Evolutionary conservation across 371 early-diverging fungal species (phyloP).

Genomic region (Dichotomocladium elegans): DNA sequence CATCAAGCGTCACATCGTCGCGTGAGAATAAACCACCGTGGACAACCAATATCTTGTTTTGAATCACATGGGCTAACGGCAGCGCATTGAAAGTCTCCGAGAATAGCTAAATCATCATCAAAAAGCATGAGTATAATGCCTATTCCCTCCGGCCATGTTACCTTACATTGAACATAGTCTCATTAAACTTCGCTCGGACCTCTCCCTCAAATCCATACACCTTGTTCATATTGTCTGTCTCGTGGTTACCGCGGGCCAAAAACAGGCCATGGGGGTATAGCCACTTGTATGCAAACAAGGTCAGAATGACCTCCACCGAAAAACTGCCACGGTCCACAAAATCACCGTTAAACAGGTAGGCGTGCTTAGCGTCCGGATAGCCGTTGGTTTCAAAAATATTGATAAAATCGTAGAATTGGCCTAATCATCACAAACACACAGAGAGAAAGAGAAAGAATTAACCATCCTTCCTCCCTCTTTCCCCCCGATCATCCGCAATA

Average conservation of each 20-base stretch:
- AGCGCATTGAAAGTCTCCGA: conserved; percentile 93
- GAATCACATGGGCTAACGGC: conserved; percentile 92
- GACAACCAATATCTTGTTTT: conserved; percentile 91
- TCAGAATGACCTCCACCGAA: conserved; percentile 92
- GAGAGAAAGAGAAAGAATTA: background rate
- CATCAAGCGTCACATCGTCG: conserved; percentile 90
- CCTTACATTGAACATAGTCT: conserved; percentile 72
- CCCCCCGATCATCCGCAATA: background rate
- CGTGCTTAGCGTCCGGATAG: conserved; percentile 75
- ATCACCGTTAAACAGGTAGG: conserved; percentile 96
- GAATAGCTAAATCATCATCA: conserved; percentile 52
- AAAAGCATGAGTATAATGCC: background rate
- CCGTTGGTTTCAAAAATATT: conserved; percentile 93
- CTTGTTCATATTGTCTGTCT: conserved; percentile 97
- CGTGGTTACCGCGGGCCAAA: conserved; percentile 98
- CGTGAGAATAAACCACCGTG: conserved; percentile 97
- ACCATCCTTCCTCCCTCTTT: background rate
- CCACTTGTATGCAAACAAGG: conserved; percentile 91
- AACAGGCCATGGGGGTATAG: conserved; percentile 86
- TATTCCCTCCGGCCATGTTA: background rate
- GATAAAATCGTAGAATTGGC: conserved; percentile 97
- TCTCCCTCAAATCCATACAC: conserved; percentile 99
- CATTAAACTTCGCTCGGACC: conserved; percentile 90
- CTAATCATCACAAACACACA: conserved; percentile 6
- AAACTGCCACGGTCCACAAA: conserved; percentile 98